phyloP scores from a whole-genome alignment of 805 yeast genomes.

The Saturnispora galanensis region DNA sequence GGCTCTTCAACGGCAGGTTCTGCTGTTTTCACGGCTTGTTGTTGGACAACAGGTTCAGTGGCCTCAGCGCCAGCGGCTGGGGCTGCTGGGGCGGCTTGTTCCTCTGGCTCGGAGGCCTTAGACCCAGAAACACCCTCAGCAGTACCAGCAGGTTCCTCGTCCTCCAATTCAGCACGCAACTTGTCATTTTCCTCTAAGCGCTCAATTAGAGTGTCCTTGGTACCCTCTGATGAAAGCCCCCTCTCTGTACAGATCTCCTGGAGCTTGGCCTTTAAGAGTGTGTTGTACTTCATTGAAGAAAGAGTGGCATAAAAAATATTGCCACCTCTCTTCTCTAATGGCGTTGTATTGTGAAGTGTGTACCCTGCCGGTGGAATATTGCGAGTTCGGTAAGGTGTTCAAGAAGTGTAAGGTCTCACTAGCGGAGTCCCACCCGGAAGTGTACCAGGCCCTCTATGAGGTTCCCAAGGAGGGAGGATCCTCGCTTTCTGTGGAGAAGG shows the following conservation, averaged over 20 bases:
- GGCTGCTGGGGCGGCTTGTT: background rate
- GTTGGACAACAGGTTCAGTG: slow-evolving; percentile 10
- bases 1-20: slow-evolving; percentile 17
- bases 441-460: slow-evolving; percentile 52
- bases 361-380: slow-evolving; percentile 79
- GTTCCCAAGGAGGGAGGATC: slow-evolving; percentile 45
- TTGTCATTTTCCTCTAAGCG: slow-evolving; percentile 53
- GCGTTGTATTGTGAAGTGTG: slow-evolving; percentile 72
- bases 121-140: slow-evolving; percentile 12
- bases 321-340: slow-evolving; percentile 6
- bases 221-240: slow-evolving; percentile 63
- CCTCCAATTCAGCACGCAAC: slow-evolving; percentile 22
- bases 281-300: slow-evolving; percentile 30
- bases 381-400: slow-evolving; percentile 80
- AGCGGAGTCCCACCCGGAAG: slow-evolving; percentile 43
- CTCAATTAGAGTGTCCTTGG: slow-evolving; percentile 66
- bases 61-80: slow-evolving; percentile 9
- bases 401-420: slow-evolving; percentile 84
- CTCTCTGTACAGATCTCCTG: slow-evolving; percentile 64
- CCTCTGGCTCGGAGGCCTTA: slow-evolving; percentile 9
- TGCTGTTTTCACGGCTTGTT: slow-evolving; percentile 7
- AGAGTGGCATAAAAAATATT: slow-evolving; percentile 15
- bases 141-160: slow-evolving; percentile 7
- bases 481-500: slow-evolving; percentile 62
- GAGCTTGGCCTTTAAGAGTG: slow-evolving; percentile 75